Conservation (phyloP, 148 eudicot genomes). For the Vaccinium vitisidaea region DNA sequence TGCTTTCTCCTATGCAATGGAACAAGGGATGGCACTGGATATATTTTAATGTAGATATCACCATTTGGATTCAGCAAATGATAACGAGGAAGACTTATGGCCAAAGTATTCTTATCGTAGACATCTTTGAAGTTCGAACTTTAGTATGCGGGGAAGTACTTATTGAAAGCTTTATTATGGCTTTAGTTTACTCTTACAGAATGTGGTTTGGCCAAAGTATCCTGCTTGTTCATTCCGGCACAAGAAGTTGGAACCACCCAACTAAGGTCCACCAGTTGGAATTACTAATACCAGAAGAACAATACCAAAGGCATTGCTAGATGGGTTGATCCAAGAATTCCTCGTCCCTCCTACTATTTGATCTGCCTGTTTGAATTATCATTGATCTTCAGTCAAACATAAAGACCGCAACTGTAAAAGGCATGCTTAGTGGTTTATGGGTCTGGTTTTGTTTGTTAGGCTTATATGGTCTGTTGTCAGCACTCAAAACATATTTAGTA, state of each 20-base stretch:
- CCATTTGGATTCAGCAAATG: conserved; percentile 1
- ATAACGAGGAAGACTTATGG: background rate
- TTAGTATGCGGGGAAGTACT: background rate
- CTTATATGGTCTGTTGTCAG: background rate
- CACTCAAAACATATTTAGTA: background rate
- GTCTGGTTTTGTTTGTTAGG: background rate
- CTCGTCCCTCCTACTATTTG: background rate
- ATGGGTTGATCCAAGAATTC: too few species aligned
- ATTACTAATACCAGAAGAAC: background rate
- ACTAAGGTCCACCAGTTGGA: background rate
- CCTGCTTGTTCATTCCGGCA: background rate
- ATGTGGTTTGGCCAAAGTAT: background rate
- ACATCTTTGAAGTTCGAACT: background rate
- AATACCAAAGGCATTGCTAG: too few species aligned
- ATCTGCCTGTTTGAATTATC: background rate
- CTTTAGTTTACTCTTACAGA: background rate
- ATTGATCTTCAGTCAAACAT: background rate
- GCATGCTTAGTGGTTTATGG: background rate
- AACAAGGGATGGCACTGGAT: background rate
- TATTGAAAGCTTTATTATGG: background rate
- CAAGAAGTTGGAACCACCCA: conserved; percentile 4
- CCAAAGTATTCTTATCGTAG: background rate
- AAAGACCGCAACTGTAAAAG: background rate
- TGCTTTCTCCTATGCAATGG: background rate
- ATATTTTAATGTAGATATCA: background rate